Percentiles rank a stretch among this genome's conserved stretches.
phyloP scores from a whole-genome alignment of 805 yeast species.

The Candida nanaspora region DNA sequence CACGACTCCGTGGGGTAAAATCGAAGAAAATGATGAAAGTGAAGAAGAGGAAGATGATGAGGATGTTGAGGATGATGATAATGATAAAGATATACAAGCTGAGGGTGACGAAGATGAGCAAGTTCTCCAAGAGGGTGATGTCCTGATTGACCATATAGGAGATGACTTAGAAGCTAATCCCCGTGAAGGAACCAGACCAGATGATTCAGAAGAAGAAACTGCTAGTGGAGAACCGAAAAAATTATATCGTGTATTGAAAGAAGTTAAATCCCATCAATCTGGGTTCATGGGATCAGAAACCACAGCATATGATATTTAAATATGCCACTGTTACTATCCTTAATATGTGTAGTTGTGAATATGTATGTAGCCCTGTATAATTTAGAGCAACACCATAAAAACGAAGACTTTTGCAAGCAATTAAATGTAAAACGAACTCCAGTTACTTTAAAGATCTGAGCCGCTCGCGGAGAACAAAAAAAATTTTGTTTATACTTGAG shows the following conservation, averaged over 20 bases:
- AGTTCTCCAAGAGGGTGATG: slow-evolving; percentile 18
- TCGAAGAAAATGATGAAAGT: slow-evolving; percentile 28
- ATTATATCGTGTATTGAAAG: slow-evolving; percentile 27
- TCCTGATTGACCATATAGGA: slow-evolving; percentile 20
- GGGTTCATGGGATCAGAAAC: slow-evolving; percentile 24
- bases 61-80: slow-evolving; percentile 18
- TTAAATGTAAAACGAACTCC: too few relatives aligned
- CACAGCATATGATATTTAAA: slow-evolving; percentile 14
- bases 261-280: slow-evolving; percentile 12
- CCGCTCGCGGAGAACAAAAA: too few relatives aligned
- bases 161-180: slow-evolving; percentile 9
- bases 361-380: background rate
- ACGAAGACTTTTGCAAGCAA: too few relatives aligned
- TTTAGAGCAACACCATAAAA: background rate
- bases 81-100: slow-evolving; percentile 7
- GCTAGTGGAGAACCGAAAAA: slow-evolving; percentile 11
- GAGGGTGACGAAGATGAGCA: slow-evolving; percentile 23
- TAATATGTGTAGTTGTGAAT: slow-evolving; percentile 1
- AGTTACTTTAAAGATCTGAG: too few relatives aligned
- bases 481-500: too few relatives aligned
- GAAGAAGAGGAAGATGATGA: slow-evolving; percentile 24
- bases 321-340: background rate
- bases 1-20: slow-evolving; percentile 23
- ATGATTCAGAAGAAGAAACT: slow-evolving; percentile 7
- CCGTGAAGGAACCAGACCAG: slow-evolving; percentile 6